phyloP scores from a whole-genome alignment of 306 rosid species.

The Elaeagnus macrophylla region DNA sequence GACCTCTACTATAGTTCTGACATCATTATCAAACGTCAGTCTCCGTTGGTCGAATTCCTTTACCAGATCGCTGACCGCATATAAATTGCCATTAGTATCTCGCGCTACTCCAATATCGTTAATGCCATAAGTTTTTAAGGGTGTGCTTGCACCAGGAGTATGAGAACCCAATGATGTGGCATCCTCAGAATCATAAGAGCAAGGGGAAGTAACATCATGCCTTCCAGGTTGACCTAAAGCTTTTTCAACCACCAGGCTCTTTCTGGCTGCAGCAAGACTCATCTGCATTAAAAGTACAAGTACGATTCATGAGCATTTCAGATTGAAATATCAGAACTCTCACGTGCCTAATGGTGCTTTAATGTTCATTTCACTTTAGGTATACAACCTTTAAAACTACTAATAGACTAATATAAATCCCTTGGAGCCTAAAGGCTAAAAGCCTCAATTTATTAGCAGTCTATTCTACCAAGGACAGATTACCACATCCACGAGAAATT shows the following conservation, averaged over 20 bases:
- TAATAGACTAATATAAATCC: no score
- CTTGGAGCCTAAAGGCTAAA: no score
- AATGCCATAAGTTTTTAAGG: constrained; percentile 41
- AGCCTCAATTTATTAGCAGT: no score
- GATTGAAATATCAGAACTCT: no score
- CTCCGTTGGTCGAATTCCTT: constrained; percentile 71
- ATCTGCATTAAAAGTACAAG: constrained; percentile 33
- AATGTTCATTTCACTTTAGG: no score
- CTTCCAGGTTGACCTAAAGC: constrained; percentile 37
- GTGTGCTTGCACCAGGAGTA: constrained; percentile 69
- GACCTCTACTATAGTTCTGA: constrained; percentile 43
- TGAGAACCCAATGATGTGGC: constrained; percentile 57
- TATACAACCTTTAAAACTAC: no score
- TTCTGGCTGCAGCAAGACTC: constrained; percentile 83
- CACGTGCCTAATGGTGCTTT: no score
- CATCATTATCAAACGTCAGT: constrained; percentile 60
- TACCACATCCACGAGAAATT: no score
- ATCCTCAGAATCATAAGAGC: constrained; percentile 64
- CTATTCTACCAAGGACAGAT: no score
- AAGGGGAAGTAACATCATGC: constrained; percentile 35
- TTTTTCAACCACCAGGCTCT: constrained; percentile 57
- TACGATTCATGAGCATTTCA: constrained; percentile 2
- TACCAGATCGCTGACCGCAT: constrained; percentile 44
- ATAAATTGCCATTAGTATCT: constrained; percentile 43
- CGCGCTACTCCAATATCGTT: constrained; percentile 37